Evolutionary conservation across 192 early-diverging fungal genomes (phyloP).

Genomic region (Linnemannia zychae): DNA sequence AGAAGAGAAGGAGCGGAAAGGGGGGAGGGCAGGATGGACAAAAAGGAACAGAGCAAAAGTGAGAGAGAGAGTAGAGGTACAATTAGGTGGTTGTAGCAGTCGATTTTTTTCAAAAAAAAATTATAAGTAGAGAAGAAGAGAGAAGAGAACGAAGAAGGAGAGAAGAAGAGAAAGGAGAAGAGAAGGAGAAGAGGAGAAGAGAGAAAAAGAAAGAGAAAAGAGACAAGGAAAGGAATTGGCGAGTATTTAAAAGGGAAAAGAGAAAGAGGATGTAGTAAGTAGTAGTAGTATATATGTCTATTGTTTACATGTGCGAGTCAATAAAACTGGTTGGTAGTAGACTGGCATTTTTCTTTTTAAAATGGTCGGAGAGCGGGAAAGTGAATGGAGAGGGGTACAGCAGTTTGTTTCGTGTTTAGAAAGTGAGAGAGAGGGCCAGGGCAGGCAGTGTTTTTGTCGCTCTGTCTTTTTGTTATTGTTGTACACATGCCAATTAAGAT

Average conservation of each 20-base stretch:
- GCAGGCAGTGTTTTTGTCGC: no score
- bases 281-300: no score
- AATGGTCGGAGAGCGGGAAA: no score
- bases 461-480: no score
- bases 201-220: not conserved
- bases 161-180: not conserved
- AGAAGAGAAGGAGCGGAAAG: not conserved
- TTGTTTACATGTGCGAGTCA: no score
- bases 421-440: not conserved
- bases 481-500: no score
- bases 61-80: not conserved
- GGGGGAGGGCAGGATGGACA: not conserved
- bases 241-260: not conserved
- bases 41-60: not conserved
- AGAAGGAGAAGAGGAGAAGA: not conserved
- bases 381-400: no score
- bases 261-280: no score
- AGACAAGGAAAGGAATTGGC: not conserved
- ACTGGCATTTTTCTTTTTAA: no score
- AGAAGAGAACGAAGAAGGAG: not conserved
- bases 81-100: no score
- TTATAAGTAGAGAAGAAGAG: not conserved
- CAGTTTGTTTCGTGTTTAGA: not conserved
- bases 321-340: no score
- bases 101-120: no score